These are phyloP conservation scores for Aeschynomene evenia DNA, from an alignment of 306 rosid genomes.

Conservation along the genomic window DNA sequence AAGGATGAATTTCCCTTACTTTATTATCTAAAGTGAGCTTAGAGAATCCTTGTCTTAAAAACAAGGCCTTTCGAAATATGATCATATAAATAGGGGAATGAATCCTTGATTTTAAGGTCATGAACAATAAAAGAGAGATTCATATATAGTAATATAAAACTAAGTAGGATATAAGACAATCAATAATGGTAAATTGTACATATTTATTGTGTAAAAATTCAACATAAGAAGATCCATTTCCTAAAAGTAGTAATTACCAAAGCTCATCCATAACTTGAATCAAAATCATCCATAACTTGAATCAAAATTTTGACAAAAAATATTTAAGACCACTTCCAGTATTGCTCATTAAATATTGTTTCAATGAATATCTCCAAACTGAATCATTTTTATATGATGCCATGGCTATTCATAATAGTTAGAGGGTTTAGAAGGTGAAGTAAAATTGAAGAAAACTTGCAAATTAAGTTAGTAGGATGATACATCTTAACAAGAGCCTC, in stretches of 20 bases:
- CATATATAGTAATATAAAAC: no score
- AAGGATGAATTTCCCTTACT: no score
- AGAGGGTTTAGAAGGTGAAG: not conserved
- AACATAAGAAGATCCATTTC: no score
- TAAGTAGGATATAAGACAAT: no score
- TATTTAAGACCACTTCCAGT: not conserved
- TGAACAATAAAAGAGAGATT: no score
- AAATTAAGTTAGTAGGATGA: conserved; percentile 14
- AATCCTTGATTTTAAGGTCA: no score
- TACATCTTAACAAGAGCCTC: conserved; percentile 33
- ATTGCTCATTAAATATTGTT: not conserved
- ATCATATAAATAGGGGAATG: not conserved
- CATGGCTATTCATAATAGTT: not conserved
- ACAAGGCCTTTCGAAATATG: not conserved
- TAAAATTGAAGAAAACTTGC: conserved; percentile 19
- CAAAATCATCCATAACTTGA: not conserved
- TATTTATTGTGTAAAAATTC: no score
- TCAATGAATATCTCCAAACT: not conserved
- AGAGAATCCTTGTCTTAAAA: no score
- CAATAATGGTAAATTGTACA: no score
- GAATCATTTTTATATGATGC: not conserved
- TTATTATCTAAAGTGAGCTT: no score
- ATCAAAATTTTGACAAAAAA: not conserved
- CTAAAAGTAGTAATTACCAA: no score
- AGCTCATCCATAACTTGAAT: no score